A percentile compares a stretch with the other conserved stretches of the same genome.
These are phyloP conservation scores for Amylostereum areolatum DNA, from an alignment of 1,284 basidiomycete genomes.

Conservation along the genomic window DNA sequence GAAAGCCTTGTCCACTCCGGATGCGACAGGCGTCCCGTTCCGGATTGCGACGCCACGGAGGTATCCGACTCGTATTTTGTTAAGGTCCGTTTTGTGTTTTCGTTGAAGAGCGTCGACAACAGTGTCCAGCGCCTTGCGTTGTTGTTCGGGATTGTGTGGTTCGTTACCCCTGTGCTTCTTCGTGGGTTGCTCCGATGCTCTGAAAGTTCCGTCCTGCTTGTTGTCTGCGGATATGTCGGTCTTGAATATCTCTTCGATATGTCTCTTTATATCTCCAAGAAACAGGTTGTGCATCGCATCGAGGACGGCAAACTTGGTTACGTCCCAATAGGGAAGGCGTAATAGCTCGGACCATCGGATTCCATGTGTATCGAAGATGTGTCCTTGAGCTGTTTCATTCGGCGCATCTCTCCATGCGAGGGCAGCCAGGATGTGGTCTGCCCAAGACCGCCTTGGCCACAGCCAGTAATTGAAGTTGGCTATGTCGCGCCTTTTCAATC, in stretches of 20 bases:
- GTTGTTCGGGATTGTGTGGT: no score
- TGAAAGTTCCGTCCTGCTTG: no score
- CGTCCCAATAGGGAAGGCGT: slow-evolving; percentile 32
- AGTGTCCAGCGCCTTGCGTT: slow-evolving; percentile 14
- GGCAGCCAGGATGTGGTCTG: slow-evolving; percentile 11
- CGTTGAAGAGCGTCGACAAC: not conserved
- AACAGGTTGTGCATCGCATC: slow-evolving; percentile 33
- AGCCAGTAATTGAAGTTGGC: slow-evolving; percentile 10
- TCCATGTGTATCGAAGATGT: slow-evolving; percentile 18
- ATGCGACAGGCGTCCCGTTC: no score
- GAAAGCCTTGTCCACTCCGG: no score
- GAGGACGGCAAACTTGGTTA: slow-evolving; percentile 20
- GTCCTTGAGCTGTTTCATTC: slow-evolving; percentile 6
- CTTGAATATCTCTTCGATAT: slow-evolving; percentile 21
- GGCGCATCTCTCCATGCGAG: slow-evolving; percentile 15
- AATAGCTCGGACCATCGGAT: slow-evolving; percentile 30
- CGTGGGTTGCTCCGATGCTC: no score
- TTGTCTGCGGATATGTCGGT: no score
- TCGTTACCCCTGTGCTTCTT: no score
- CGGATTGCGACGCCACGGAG: no score
- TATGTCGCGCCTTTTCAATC: slow-evolving; percentile 11
- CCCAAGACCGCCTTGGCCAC: not conserved
- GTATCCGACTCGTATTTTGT: no score
- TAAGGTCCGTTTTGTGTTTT: no score
- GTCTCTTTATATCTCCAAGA: slow-evolving; percentile 23